Base-by-base conservation (phyloP, 2,329 filamentous ascomycete species). In the Bipolaris victoriae region DNA sequence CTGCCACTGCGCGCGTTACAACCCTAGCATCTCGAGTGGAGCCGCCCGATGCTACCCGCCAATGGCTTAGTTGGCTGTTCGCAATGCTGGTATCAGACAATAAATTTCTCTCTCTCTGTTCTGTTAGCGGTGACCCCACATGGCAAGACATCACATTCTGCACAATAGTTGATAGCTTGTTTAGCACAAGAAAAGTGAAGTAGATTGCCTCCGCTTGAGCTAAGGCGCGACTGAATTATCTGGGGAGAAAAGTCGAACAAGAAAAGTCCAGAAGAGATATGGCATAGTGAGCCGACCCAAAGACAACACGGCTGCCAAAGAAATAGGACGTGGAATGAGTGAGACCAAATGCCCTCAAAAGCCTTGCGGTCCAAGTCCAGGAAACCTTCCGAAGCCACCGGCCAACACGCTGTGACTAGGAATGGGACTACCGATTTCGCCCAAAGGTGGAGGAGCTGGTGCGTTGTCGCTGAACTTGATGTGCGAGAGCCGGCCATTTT, bases 361-460 rank as follows among this genome's bases (percentile, higher is more conserved):
- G 16, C 63, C 69, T 37, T 69, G 69, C 18, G 67, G 65, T 7
- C 73, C 73, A 20, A 76, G 66, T 24, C 70, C 68, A 31, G 67
- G 69, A 47, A 76, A 76, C n/a, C 71, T 62, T 13, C 72, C 70
- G 60, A 73, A 71, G 0, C 66, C 69, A n/a, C 66, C 65, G 43
- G 68, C 71, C 16, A 78, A 75, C 5, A 78, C 69, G 36, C 76
- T 78, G 64, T 80, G 78, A 20, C 71, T 68, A 1, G 79, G 78
- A 45, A 81, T 66, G 10, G 80, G 80, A 59, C 78, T 81, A 29
- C 80, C 80, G 65, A 82, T 82, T 70, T 81, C 80, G 41, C 80
- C 80, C 29, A 81, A 62, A 4, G 74, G 69, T 9, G 69, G 59
- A 2, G 68, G 69, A 29, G 24, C 31, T 3, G 65, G 64, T n/a